Conservation (phyloP, 345 rosid species). For the Iberis pinnata region DNA sequence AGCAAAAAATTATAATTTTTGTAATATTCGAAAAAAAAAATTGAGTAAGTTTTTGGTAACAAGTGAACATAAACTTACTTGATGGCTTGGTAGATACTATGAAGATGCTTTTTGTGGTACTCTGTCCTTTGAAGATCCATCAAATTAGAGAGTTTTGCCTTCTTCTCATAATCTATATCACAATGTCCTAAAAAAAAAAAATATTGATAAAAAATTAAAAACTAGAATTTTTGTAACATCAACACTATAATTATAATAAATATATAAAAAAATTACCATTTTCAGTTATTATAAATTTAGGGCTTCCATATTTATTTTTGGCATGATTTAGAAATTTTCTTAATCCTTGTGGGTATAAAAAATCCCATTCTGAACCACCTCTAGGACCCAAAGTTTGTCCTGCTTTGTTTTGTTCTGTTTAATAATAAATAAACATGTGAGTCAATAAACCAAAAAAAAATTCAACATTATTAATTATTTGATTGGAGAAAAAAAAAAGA, state of each 20-base stretch:
- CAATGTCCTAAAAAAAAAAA: conserved; percentile 26
- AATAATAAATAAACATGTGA: not conserved
- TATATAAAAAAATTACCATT: no score
- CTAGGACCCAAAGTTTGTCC: conserved; percentile 21
- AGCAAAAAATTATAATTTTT: no score
- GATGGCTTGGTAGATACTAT: conserved; percentile 18
- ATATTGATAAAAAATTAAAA: not conserved
- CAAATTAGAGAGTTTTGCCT: conserved; percentile 14
- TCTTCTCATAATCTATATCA: conserved; percentile 22
- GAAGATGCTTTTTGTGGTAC: conserved; percentile 25
- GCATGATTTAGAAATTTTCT: conserved; percentile 30
- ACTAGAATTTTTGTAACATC: no score
- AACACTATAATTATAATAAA: no score
- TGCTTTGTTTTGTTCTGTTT: conserved; percentile 24
- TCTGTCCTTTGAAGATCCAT: conserved; percentile 28
- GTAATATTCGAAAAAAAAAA: no score
- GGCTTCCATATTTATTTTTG: conserved; percentile 31
- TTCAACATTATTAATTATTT: no score
- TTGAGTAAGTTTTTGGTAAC: no score
- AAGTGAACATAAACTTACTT: conserved; percentile 10
- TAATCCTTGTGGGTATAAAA: conserved; percentile 38
- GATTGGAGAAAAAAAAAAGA: no score
- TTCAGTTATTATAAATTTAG: conserved; percentile 43
- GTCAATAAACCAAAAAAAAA: not conserved
- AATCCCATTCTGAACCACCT: conserved; percentile 34